Evolutionary conservation across 768 basidiomycete genomes (phyloP), one percentile per base, ranked within the genome.

Genomic region (Scleroderma citrinum): DNA sequence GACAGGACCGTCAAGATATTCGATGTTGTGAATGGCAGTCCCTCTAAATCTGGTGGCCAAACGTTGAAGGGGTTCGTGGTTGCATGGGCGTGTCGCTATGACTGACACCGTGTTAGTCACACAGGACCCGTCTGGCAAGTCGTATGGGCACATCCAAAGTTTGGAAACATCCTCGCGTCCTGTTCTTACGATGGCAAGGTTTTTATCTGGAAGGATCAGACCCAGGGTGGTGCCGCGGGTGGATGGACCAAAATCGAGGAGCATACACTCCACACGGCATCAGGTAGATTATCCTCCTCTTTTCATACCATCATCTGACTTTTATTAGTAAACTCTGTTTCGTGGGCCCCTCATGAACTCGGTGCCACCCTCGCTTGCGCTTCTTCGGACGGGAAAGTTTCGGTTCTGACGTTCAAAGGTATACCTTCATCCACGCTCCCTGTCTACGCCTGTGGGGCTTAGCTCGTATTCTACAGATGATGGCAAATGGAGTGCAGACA

Each of bases 171-270:
- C 60, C 82, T 99, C 46, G 95, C 95, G 24, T 94, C 91, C n/a
- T 95, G 92, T 63, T 96, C 94, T 5, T 98, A 98, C 66, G 96
- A 99, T 59, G 94, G 96, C 40, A 91, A 95, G 60, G 96, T 96
- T 17, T 79, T 97, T 69, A 92, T 99, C 56, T 99, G 96, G 96
- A 96, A 94, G 62, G 94, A 98, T 66, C 87, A 90, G 62, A 56
- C 52, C 0, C 62, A 63, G 44, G 80, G 78, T 14, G 69, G 75
- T 39, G 65, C 73, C 19, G 60, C 73, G 2, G 79, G 83, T 51
- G 81, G 80, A 1, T 98, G 96, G 96, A 78, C 85, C 38, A 92
- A 87, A 68, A 89, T 97, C 58, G 95, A 96, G 65, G 96, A 98
- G 69, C 95, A 97, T 62, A 85, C 83, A 2, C 70, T 96, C 44